Evolutionary conservation across 2,329 filamentous ascomycete species (phyloP).

Genomic region (Sporothrix mexicana): DNA sequence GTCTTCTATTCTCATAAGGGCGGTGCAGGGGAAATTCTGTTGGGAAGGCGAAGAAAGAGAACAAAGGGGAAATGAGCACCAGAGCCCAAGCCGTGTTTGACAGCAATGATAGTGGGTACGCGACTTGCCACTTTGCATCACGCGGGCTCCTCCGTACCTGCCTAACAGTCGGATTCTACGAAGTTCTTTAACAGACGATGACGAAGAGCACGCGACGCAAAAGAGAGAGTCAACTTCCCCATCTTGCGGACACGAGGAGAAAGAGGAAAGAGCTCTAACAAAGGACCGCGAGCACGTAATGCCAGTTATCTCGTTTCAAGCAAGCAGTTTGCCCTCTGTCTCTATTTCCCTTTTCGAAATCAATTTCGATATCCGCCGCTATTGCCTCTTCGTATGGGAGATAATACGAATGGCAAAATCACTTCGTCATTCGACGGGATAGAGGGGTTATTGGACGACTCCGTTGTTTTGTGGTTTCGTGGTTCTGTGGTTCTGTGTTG

Average conservation of each 20-base stretch:
- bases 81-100: background rate
- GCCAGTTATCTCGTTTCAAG: background rate
- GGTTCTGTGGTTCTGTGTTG: conserved; percentile 10
- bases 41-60: conserved; percentile 2
- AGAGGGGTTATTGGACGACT: background rate
- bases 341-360: conserved; percentile 11
- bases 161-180: conserved; percentile 26
- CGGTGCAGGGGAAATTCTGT: conserved; percentile 17
- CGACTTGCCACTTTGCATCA: conserved; percentile 1
- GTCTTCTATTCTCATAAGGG: conserved; percentile 15
- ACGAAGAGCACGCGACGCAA: conserved; percentile 27
- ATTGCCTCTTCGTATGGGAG: background rate
- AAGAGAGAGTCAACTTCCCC: conserved; percentile 1
- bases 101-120: conserved; percentile 27
- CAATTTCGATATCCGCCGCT: conserved; percentile 2
- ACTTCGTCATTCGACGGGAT: background rate
- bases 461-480: background rate
- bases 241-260: conserved; percentile 15
- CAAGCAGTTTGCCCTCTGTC: background rate
- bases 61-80: conserved; percentile 30
- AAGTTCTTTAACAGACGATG: conserved; percentile 27
- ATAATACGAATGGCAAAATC: background rate
- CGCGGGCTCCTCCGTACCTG: conserved; percentile 18
- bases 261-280: conserved; percentile 12
- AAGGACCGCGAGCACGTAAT: conserved; percentile 26